Base-by-base conservation (phyloP, 31 red algal genomes). In the Endocladia muricata region DNA sequence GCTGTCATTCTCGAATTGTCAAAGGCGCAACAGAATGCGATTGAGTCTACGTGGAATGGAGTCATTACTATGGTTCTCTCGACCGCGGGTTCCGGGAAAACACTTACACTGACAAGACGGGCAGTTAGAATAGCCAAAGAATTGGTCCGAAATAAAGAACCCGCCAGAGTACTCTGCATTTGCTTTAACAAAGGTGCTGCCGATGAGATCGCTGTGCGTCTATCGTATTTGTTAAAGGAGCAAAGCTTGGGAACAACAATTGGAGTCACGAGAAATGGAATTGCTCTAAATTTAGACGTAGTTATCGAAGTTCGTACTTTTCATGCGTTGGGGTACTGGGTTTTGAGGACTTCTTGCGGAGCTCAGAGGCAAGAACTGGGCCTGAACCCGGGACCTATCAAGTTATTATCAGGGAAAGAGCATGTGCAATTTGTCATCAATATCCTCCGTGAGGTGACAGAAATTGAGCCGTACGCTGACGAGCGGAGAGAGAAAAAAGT, bases 41-140 rank as follows among this genome's bases (percentile, higher is more conserved):
- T 79, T 37, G 35, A 67, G 22, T 29, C 76, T 21, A 11, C 59
- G 2, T 79, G 76, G 76, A 13, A 39, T 22, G 28, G 28, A 3
- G 51, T 11, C n/a, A 26, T 66, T 21, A 32, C 21, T 9, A 19
- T 79, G 17, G 25, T 79, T 23, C 40, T 79, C 4, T 65, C 76
- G 5, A 79, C 76, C 41, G 76, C 76, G 8, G 76, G 76, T 41
- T 79, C 76, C 23, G 76, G 76, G 4, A 79, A 79, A 49, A 79
- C 76, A 7, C 29, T 66, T 9, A 36, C 33, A 23, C 60, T 79
- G 4, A 79, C 76, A 29, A 5, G 33, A 19, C 76, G 76, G 32
- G 38, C 76, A 39, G 58, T 79, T 25, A 19, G 60, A 4, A 79
- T 79, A 0, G 76, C 76, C 15, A 48, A 23, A 17, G 37, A 67